phyloP scores from a whole-genome alignment of 352 stramenopile species.

The Phytopythium cucurbitacearum region DNA sequence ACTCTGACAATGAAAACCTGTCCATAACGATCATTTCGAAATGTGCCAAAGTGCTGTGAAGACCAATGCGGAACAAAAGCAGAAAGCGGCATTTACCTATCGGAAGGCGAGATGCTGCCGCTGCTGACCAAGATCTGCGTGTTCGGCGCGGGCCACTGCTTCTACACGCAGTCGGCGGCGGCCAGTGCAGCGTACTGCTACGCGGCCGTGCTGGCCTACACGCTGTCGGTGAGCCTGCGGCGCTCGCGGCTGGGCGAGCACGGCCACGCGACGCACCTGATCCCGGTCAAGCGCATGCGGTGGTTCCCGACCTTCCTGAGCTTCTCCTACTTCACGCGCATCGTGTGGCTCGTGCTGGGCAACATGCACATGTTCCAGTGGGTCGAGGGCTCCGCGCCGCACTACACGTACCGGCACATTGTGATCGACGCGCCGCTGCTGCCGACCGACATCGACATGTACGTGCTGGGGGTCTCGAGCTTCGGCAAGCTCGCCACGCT shows the following conservation, averaged over 20 bases:
- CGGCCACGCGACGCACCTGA: conserved; percentile 74
- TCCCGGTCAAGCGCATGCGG: conserved; percentile 77
- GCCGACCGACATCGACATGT: conserved; percentile 77
- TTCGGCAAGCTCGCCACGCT: conserved; percentile 74
- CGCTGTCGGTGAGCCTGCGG: conserved; percentile 70
- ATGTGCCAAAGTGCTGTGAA: too few species aligned
- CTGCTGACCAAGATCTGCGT: conserved; percentile 68
- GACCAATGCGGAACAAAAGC: background rate
- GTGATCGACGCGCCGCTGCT: conserved; percentile 64
- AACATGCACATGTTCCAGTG: conserved; percentile 82
- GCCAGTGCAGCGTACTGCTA: conserved; percentile 68
- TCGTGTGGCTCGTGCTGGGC: conserved; percentile 70
- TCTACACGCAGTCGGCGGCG: conserved; percentile 67
- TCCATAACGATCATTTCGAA: too few species aligned
- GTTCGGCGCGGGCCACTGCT: conserved; percentile 71
- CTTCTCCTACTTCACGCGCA: conserved; percentile 67
- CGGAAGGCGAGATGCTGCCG: conserved; percentile 5
- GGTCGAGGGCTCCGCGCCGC: conserved; percentile 39
- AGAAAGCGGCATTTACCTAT: background rate
- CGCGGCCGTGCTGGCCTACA: conserved; percentile 58
- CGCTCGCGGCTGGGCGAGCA: conserved; percentile 66
- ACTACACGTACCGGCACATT: conserved; percentile 69
- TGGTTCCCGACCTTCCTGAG: conserved; percentile 81
- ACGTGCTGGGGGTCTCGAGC: conserved; percentile 71
- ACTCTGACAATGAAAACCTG: too few species aligned